Percentiles rank a stretch among this genome's conserved stretches.
These are phyloP conservation scores for Capillidium rhysosporum DNA, from an alignment of 371 early-diverging fungal genomes.

Conservation along the genomic window DNA sequence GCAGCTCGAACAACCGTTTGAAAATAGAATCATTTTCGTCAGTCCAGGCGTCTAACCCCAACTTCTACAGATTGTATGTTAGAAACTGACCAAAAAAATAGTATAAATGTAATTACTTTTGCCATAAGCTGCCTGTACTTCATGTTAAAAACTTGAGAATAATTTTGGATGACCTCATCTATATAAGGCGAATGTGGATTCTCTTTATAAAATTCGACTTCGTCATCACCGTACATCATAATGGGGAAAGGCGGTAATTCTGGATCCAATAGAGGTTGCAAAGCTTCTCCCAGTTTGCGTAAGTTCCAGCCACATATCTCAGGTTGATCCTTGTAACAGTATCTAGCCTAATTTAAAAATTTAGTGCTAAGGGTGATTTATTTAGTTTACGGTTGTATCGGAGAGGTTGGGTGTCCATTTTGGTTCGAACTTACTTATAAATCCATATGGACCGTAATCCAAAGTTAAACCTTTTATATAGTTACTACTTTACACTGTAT, in stretches of 20 bases:
- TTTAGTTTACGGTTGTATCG: slow-evolving; percentile 26
- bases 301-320: slow-evolving; percentile 68
- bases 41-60: slow-evolving; percentile 5
- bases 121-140: slow-evolving; percentile 27
- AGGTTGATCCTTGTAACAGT: slow-evolving; percentile 68
- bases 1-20: slow-evolving; percentile 42
- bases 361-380: slow-evolving; percentile 2
- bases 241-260: slow-evolving; percentile 4
- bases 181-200: slow-evolving; percentile 11
- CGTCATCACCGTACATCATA: slow-evolving; percentile 16
- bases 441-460: slow-evolving; percentile 78
- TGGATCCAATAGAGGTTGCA: slow-evolving; percentile 39
- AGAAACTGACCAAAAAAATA: neutral
- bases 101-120: slow-evolving; percentile 26
- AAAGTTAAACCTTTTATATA: slow-evolving; percentile 38
- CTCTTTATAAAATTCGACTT: slow-evolving; percentile 6
- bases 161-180: slow-evolving; percentile 24
- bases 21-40: slow-evolving; percentile 32
- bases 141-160: slow-evolving; percentile 24
- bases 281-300: slow-evolving; percentile 37
- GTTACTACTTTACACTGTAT: neutral
- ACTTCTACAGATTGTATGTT: slow-evolving; percentile 3
- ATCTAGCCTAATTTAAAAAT: slow-evolving; percentile 24
- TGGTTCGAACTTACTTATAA: slow-evolving; percentile 69
- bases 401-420: slow-evolving; percentile 54